Percentiles rank a stretch among this genome's conserved stretches.
phyloP scores from a whole-genome alignment of 2,329 filamentous ascomycete genomes.

The Mollisiaceae sp. region DNA sequence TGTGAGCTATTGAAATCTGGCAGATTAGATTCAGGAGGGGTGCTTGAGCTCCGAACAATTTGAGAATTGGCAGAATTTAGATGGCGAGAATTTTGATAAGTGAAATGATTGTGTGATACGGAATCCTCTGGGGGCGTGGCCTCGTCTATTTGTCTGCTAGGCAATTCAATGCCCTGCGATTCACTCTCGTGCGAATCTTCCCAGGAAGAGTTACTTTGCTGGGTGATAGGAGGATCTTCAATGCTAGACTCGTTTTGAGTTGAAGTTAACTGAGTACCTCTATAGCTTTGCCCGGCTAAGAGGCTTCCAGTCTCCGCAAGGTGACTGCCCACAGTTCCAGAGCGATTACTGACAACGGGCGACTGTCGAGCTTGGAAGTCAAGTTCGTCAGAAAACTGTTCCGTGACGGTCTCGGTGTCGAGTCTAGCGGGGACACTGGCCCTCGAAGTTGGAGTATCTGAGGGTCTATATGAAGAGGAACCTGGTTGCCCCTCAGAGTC shows the following conservation, averaged over 20 bases:
- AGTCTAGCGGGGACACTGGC: conserved; percentile 9
- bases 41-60: background rate
- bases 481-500: conserved; percentile 33
- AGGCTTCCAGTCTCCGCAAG: conserved; percentile 12
- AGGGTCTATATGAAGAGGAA: conserved; percentile 26
- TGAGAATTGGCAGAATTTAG: background rate
- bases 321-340: conserved; percentile 10
- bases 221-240: background rate
- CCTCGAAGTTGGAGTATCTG: conserved; percentile 16
- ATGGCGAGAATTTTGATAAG: background rate
- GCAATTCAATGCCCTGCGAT: background rate
- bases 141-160: conserved; percentile 7
- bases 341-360: background rate
- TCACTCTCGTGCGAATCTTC: background rate
- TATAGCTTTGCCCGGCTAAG: conserved; percentile 8
- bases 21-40: background rate
- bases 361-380: conserved; percentile 13
- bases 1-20: background rate
- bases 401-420: conserved; percentile 1
- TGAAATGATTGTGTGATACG: background rate
- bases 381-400: conserved; percentile 4
- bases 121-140: background rate
- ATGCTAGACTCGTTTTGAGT: background rate
- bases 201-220: background rate
- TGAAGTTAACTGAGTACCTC: background rate